These are phyloP conservation scores for Yamadazyma songkhlaensis DNA, from an alignment of 1,139 yeast species.

Conservation along the genomic window DNA sequence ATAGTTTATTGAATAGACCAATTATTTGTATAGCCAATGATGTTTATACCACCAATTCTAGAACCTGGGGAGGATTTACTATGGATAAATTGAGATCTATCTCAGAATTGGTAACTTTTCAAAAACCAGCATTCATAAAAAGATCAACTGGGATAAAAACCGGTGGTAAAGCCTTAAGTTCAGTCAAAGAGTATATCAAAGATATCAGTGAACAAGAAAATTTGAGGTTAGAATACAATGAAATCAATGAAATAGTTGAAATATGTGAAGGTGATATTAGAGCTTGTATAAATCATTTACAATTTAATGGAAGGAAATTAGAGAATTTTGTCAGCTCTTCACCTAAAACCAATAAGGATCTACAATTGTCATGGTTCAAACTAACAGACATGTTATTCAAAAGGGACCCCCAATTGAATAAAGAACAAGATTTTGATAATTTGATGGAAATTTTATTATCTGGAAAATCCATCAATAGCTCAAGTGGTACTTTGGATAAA, in stretches of 20 bases:
- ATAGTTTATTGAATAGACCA: conserved; percentile 63
- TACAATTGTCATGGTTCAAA: conserved; percentile 58
- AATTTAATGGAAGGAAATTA: conserved; percentile 49
- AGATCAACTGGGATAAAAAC: conserved; percentile 31
- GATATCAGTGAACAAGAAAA: conserved; percentile 30
- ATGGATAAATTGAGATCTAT: conserved; percentile 71
- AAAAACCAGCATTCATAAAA: conserved; percentile 50
- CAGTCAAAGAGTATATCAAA: conserved; percentile 41
- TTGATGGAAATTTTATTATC: conserved; percentile 33
- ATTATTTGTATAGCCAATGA: conserved; percentile 93
- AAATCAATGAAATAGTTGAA: conserved; percentile 55
- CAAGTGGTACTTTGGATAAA: conserved; percentile 53
- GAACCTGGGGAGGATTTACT: conserved; percentile 36
- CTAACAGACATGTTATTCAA: conserved; percentile 54
- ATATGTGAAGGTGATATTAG: conserved; percentile 82
- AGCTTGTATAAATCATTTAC: conserved; percentile 80
- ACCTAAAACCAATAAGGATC: conserved; percentile 39
- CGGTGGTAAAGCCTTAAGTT: conserved; percentile 35
- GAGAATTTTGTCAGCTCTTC: conserved; percentile 8
- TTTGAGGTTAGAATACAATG: conserved; percentile 31
- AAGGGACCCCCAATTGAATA: conserved; percentile 45
- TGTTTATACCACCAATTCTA: conserved; percentile 52
- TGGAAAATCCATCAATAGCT: conserved; percentile 44
- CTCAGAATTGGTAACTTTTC: conserved; percentile 69
- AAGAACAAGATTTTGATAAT: conserved; percentile 45